These are phyloP conservation scores for Xylariaceae sp. DNA, from an alignment of 2,329 filamentous ascomycete genomes.

Conservation along the genomic window DNA sequence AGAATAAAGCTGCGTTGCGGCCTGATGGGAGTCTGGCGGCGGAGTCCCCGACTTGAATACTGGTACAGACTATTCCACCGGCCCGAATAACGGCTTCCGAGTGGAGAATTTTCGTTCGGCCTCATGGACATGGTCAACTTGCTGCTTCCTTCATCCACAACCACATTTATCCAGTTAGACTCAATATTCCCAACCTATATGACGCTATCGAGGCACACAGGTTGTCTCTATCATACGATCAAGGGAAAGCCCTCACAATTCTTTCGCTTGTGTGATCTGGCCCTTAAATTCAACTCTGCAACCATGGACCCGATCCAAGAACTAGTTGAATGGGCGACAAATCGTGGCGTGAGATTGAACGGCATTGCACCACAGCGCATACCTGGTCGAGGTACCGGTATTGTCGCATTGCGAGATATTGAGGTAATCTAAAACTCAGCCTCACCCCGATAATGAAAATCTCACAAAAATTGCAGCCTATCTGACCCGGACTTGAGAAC, in stretches of 20 bases:
- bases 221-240: no score
- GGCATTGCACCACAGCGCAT: constrained; percentile 63
- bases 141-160: no score
- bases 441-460: background rate
- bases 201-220: no score
- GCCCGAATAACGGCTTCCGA: constrained; percentile 4
- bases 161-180: no score
- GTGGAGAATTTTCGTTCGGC: constrained; percentile 9
- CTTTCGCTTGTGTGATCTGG: no score
- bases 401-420: constrained; percentile 63
- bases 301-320: constrained; percentile 32
- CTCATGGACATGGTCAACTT: constrained; percentile 9
- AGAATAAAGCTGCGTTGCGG: no score
- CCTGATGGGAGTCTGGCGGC: no score
- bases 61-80: no score
- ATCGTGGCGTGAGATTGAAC: constrained; percentile 60
- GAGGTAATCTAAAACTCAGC: constrained; percentile 44
- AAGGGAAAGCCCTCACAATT: no score
- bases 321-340: constrained; percentile 64
- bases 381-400: constrained; percentile 69
- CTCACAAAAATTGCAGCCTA: background rate
- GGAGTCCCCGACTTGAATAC: no score
- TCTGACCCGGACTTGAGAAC: background rate
- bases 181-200: background rate
- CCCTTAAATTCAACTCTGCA: background rate